Evolutionary conservation across 345 rosid genomes (phyloP), one percentile per base, ranked within the genome.

Genomic region (Dovyalis caffra): DNA sequence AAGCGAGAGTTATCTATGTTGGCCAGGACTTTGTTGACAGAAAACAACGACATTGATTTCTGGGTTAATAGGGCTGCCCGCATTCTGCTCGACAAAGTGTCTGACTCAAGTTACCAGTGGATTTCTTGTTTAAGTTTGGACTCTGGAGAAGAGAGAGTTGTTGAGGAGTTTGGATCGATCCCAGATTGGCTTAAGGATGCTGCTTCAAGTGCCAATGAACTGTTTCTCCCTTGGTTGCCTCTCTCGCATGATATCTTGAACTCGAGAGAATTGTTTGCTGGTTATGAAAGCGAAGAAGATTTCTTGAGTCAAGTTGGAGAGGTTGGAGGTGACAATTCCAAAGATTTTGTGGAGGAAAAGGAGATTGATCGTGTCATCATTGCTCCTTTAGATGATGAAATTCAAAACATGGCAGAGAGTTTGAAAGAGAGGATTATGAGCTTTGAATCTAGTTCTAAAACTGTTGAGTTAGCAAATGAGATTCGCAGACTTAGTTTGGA

Each of bases 191-290:
- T 90, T 20, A 83, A 76, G 70, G 77, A 76, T 64, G 77, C 73
- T 0, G 81, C 69, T 43, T 65, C 64, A 18, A 25, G 56, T 69
- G 68, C 51, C 1, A n/a, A 45, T 76, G 82, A 78, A 38, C 26
- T 47, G 47, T 35, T 86, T 78, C 79, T 93, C 66, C 86, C 92
- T 31, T 91, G 92, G 95, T 88, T 91, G 82, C 95, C 98, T 28
- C 43, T 90, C 56, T 77, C 88, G 0, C 25, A 1, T 26, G 69
- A 63, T 67, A 88, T 86, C 70, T 74, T 82, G 72, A 61, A 57
- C 33, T 80, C 85, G 16, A 83, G 64, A 29, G 78, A 49, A 65
- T 43, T 71, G 60, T 80, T 67, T 53, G 82, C 71, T 78, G 71
- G 76, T 73, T 74, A 72, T 74, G 84, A 80, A 14, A 77, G 34